Conservation (phyloP, 192 early-diverging fungal species). For the Backusella australiensis region DNA sequence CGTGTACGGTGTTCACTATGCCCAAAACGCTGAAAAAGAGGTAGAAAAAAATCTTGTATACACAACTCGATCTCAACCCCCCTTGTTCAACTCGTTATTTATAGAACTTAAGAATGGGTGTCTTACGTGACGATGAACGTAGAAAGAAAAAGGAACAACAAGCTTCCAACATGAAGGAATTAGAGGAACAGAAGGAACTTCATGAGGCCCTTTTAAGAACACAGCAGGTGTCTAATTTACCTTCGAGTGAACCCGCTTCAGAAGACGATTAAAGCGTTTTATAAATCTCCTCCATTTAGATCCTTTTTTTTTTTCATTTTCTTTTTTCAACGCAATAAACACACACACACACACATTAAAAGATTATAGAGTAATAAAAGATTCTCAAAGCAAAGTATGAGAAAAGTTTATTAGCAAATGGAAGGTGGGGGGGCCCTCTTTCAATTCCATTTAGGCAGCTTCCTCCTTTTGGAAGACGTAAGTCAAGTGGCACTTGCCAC, state of each 20-base stretch:
- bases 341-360: neutral
- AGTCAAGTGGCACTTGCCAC: conserved; percentile 94
- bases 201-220: conserved; percentile 27
- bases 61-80: neutral
- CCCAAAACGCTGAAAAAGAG: conserved; percentile 34
- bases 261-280: conserved; percentile 2
- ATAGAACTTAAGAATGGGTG: conserved; percentile 17
- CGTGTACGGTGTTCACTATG: conserved; percentile 34
- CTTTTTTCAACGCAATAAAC: neutral
- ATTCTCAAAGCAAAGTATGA: neutral
- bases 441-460: neutral
- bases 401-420: neutral
- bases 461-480: conserved; percentile 70
- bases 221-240: conserved; percentile 19
- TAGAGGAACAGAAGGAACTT: conserved; percentile 24
- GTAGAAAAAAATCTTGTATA: conserved; percentile 6
- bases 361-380: neutral
- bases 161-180: conserved; percentile 15
- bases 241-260: conserved; percentile 18
- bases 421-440: neutral
- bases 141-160: conserved; percentile 27
- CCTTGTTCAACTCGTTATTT: neutral
- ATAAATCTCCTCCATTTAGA: neutral
- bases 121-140: conserved; percentile 27
- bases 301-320: neutral